Conservation (phyloP, 805 yeast genomes). For the Candida ficus region DNA sequence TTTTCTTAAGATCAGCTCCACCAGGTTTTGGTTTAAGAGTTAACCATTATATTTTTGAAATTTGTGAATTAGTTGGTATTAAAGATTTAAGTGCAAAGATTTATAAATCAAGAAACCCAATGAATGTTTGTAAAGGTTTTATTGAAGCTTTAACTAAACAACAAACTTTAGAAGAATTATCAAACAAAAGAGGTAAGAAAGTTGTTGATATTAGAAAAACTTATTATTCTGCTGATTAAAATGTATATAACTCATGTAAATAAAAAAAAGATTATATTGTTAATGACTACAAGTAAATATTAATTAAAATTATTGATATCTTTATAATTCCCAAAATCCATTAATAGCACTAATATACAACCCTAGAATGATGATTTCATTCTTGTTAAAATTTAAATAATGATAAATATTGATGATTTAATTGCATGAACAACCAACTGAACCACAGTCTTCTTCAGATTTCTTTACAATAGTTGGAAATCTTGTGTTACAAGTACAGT, state of each 20-base stretch:
- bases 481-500: conserved; percentile 23
- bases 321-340: neutral
- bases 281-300: no score
- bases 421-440: conserved; percentile 24
- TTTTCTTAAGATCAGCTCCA: conserved; percentile 80
- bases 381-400: neutral
- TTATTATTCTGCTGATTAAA: conserved; percentile 62
- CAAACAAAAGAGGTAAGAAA: conserved; percentile 90
- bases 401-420: neutral
- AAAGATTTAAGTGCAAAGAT: conserved; percentile 90
- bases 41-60: conserved; percentile 82
- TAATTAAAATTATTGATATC: no score
- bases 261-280: neutral
- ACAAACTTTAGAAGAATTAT: conserved; percentile 79
- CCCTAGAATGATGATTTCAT: no score
- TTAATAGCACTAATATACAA: conserved; percentile 1
- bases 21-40: conserved; percentile 93
- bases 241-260: conserved; percentile 4
- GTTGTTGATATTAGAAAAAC: conserved; percentile 87
- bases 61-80: conserved; percentile 91
- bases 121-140: conserved; percentile 90
- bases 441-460: conserved; percentile 24
- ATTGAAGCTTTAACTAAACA: conserved; percentile 82
- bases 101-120: conserved; percentile 86
- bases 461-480: conserved; percentile 13